Base-by-base conservation (phyloP, 2,329 filamentous ascomycete species). In the Fusarium ambrosium region DNA sequence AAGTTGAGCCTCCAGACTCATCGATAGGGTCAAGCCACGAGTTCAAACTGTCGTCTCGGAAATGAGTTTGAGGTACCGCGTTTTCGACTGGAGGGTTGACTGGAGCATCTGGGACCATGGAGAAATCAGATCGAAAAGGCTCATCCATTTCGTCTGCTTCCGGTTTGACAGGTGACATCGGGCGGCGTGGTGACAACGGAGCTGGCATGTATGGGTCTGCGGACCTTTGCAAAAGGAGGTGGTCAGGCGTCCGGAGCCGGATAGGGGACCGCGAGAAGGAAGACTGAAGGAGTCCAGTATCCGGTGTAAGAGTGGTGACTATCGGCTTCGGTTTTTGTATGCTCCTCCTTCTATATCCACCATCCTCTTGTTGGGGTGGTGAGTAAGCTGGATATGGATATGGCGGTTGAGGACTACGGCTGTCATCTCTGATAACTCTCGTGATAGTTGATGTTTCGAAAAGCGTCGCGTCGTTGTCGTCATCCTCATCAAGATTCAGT, bases 1-100 rank as follows among this genome's bases (percentile, higher is more conserved):
- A 88, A 4, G 91, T 92, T 1, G 95, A 98, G 20, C 90, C 93
- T 39, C 92, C 94, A 24, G 95, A 98, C 78, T 98, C 95, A 80
- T 97, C 94, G 66, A 97, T 97, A 1, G 95, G 96, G 80, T 98
- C 94, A n/a, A 98, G 84, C 95, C 95, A 98, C 1, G 95, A 97
- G 62, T 93, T 95, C 71, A 93, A 92, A 79, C 94, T 96, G 13
- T 89, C 88, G 27, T 90, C 91, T 70, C 90, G 84, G 24, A 82
- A 82, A 75, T 91, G 89, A 11, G 85, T 69, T 81, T 75, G 64
- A n/a, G 64, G 34, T 37, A 71, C 66, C 37, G 53, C 32, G 7
- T 61, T 53, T 36, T 71, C 70, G n/a, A 63, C 16, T 34, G 55
- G 36, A 29, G 56, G 34, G 24, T 74, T 66, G 8, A 32, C 43